Base-by-base conservation (phyloP, 768 basidiomycete genomes). In the Suillus spraguei region DNA sequence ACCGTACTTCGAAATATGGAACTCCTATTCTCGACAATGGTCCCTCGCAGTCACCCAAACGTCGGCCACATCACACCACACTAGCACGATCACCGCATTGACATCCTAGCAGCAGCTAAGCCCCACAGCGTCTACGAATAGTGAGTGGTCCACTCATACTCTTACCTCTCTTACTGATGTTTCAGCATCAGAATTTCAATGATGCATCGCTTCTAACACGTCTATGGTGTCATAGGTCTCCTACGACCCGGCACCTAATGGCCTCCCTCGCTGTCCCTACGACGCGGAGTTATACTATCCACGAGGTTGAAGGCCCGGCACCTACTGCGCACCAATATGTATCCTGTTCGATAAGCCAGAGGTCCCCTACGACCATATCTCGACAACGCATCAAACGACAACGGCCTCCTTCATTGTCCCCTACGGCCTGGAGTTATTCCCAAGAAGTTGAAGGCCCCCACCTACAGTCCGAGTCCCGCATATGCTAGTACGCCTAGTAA, bases 281-380 rank as follows among this genome's bases (percentile, higher is more conserved):
- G 52, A 35, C 52, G 3, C 13, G 32, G 52, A 53, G 9, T 53
- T 11, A 53, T 20, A 46, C 2, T 32, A 52, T 20, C 52, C 32
- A n/a, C 5, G 32, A 53, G 52, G 33, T 35, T 33, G 52, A 53
- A n/a, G 52, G 32, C 6, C 33, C 52, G 6, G 11, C 52, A 35
- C 52, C 33, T 53, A 53, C 52, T 33, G 17, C 24, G 24, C 49
- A 7, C 20, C 52, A n/a, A 11, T 17, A 11, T n/a, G 35, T 35
- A 11, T 13, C 6, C 20, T 53, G 20, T 13, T 53, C 20, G 20
- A 53, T n/a, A 32, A 53, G 52, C 11, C 33, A 33, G 17, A 47
- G 47, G 32, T 53, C 52, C 52, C 52, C 52, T 53, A 53, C 35
- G 20, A 53, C 52, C 50, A 52, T 5, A 52, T 52, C 50, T 52